Conservation (phyloP, 108 stramenopile genomes). For the Cyclotella sp. region DNA sequence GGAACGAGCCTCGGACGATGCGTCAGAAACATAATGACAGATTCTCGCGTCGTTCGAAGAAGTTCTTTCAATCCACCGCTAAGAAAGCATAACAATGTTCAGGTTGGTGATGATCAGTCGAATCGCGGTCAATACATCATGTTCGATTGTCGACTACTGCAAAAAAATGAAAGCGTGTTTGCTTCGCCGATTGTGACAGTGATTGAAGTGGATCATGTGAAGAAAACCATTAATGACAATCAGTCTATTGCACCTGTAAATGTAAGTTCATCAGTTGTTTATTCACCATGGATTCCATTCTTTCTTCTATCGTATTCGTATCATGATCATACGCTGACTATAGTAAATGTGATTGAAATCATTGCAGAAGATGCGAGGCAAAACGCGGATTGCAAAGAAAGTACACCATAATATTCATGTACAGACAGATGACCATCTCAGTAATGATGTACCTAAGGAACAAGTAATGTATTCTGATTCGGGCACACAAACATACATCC, state of each 20-base stretch:
- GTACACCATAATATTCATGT: neutral
- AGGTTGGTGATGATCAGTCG: neutral
- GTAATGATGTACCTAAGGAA: neutral
- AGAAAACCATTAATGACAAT: neutral
- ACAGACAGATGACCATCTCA: constrained; percentile 4
- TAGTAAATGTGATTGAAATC: neutral
- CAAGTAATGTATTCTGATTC: neutral
- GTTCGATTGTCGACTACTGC: neutral
- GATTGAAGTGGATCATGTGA: neutral
- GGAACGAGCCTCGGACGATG: neutral
- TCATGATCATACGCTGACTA: neutral
- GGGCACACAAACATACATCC: constrained; percentile 11
- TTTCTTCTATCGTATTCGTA: neutral
- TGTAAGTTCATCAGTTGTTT: too few relatives aligned
- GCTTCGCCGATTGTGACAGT: neutral
- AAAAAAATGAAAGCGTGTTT: neutral
- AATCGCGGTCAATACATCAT: neutral
- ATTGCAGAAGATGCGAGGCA: neutral
- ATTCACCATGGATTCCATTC: too few relatives aligned
- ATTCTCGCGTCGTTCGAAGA: constrained; percentile 16
- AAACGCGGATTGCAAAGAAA: neutral
- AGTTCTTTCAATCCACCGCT: constrained; percentile 1
- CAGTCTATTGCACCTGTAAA: neutral
- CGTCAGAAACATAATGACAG: constrained; percentile 20
- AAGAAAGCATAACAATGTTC: neutral